Evolutionary conservation across 306 rosid genomes (phyloP), one percentile per base, ranked within the genome.

Genomic region (Glycyrrhiza uralensis): DNA sequence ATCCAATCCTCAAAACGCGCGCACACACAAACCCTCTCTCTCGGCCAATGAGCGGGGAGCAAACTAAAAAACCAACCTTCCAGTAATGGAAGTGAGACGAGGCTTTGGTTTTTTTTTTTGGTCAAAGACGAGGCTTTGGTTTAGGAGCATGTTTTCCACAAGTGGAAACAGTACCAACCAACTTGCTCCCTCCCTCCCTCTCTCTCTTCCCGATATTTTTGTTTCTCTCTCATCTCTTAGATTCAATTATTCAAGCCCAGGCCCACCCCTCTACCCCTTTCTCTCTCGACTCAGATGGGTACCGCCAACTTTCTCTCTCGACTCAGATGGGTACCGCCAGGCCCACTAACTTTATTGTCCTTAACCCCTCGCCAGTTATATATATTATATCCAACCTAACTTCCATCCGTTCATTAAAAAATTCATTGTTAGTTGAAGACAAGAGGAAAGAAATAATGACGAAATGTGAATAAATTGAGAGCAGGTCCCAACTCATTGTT

Each of bases 61-160:
- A 76, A 69, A 41, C 50, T 24, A 17, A 28, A 71, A 74, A 45
- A 22, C 26, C n/a, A 82, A 77, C 57, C 70, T 89, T 81, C 96
- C 44, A 46, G 72, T 82, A 90, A 80, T 77, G 86, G 93, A 81
- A 86, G 71, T 61, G 78, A 70, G 79, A 86, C 88, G 85, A 84
- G 82, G 88, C 78, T 39, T 26, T 7, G 12, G 47, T 46, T 33
- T 17, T n/a, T n/a, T n/a, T n/a, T n/a, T n/a, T n/a, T n/a, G n/a
- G n/a, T n/a, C n/a, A n/a, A n/a, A 70, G 79, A 86, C 88, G 85
- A 84, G 82, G 88, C 78, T 39, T 26, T 7, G 12, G 47, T 46
- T 33, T 17, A 38, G 4, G 56, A 76, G 13, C 54, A 45, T 60
- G 74, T 32, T 71, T 88, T 72, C 81, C 89, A 1, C 68, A 75